Conservation (phyloP, 2,329 filamentous ascomycete species). For the Cercospora canescens region DNA sequence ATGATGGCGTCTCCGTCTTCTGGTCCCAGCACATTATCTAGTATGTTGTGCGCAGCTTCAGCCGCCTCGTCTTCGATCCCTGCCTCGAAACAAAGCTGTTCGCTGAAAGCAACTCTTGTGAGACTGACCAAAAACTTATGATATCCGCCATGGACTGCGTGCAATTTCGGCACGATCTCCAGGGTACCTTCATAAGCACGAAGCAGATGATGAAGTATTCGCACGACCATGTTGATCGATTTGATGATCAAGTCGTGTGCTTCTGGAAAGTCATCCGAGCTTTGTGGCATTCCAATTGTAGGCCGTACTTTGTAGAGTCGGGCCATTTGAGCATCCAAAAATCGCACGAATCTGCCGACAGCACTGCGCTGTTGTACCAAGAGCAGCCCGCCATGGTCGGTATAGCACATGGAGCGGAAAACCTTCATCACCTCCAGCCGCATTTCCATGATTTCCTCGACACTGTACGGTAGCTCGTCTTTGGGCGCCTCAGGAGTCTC, state of each 20-base stretch:
- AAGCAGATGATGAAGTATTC: constrained; percentile 62
- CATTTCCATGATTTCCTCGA: constrained; percentile 46
- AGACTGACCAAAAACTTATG: constrained; percentile 83
- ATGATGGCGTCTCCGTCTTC: constrained; percentile 69
- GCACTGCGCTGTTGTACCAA: constrained; percentile 68
- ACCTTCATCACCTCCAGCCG: constrained; percentile 48
- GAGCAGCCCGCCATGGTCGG: constrained; percentile 62
- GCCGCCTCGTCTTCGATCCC: constrained; percentile 76
- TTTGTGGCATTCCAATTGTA: constrained; percentile 14
- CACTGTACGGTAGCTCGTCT: constrained; percentile 44
- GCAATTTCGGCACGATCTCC: constrained; percentile 71
- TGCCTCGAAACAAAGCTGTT: constrained; percentile 74
- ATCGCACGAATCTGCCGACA: constrained; percentile 72
- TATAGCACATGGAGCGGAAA: constrained; percentile 59
- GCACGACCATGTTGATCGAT: constrained; percentile 60
- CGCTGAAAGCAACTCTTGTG: constrained; percentile 81
- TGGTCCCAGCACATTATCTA: constrained; percentile 78
- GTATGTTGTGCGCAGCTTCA: constrained; percentile 76
- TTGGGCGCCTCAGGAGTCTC: constrained; percentile 51
- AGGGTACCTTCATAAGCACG: constrained; percentile 58
- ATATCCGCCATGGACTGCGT: constrained; percentile 66
- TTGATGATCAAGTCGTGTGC: constrained; percentile 44
- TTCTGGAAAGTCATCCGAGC: constrained; percentile 12
- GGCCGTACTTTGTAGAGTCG: constrained; percentile 52
- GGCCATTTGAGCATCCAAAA: constrained; percentile 72